Percentiles rank a stretch among this genome's conserved stretches.
Evolutionary conservation across 345 rosid species (phyloP).

Genomic region (Carallia pectinifolia): DNA sequence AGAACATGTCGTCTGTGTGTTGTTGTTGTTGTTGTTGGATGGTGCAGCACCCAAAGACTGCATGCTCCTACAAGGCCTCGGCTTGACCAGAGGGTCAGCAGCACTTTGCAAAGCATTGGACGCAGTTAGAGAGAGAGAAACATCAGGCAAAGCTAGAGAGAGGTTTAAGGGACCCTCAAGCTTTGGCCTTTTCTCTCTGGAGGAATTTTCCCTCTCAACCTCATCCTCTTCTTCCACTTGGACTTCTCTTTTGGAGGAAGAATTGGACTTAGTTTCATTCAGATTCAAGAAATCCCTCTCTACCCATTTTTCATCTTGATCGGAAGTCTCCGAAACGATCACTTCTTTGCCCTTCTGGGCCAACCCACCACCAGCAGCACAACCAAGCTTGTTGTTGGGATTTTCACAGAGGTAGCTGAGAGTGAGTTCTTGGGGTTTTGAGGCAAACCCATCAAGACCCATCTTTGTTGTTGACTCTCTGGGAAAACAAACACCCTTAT

Average conservation of each 20-base stretch:
- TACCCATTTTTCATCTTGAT: conserved; percentile 65
- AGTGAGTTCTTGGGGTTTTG: conserved; percentile 74
- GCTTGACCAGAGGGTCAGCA: conserved; percentile 29
- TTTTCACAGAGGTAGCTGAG: conserved; percentile 85
- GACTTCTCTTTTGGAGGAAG: conserved; percentile 42
- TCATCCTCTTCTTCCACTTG: conserved; percentile 36
- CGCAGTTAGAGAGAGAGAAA: conserved; percentile 69
- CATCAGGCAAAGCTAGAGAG: conserved; percentile 85
- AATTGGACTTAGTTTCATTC: conserved; percentile 44
- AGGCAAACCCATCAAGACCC: conserved; percentile 45
- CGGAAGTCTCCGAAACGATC: conserved; percentile 44
- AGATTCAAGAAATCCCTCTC: conserved; percentile 94
- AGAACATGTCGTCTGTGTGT: conserved; percentile 63
- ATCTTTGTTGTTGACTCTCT: conserved; percentile 27
- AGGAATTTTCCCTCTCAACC: conserved; percentile 26
- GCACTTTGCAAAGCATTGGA: conserved; percentile 64
- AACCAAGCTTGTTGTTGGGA: conserved; percentile 19
- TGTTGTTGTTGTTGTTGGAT: conserved; percentile 24
- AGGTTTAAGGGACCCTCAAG: conserved; percentile 61
- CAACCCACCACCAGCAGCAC: conserved; percentile 20
- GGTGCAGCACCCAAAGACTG: conserved; percentile 35
- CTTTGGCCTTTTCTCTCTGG: conserved; percentile 58
- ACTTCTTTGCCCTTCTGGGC: conserved; percentile 66
- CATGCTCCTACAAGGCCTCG: conserved; percentile 38
- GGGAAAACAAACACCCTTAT: conserved; percentile 55